Evolutionary conservation across 139 green algal genomes (phyloP), one percentile per base, ranked within the genome.

Genomic region (Chlorella vulgaris): DNA sequence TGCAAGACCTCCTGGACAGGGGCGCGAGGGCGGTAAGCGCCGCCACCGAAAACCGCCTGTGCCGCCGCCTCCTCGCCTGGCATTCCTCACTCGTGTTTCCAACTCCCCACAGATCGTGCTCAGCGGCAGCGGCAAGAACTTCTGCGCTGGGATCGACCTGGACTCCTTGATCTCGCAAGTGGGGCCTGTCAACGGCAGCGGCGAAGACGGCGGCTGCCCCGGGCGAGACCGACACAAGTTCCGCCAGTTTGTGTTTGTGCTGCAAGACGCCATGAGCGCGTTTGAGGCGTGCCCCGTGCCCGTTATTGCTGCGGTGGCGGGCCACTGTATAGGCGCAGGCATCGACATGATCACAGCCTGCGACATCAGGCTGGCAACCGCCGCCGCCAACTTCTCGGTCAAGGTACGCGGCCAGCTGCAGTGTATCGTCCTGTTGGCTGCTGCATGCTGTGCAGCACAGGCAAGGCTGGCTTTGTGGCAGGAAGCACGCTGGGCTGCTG

Each of bases 301-400:
- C 6, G 90, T 95, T 0, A 83, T 97, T 29, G 90, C 86, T n/a
- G 88, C 85, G 8, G 69, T 94, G 22, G 83, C 91, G 22, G 90
- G 95, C 26, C 86, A 87, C 28, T 99, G 95, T 86, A 75, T 96
- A 18, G 95, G 96, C n/a, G 94, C 87, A 22, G 96, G 94, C 1
- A 75, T 99, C 22, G 94, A 99, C 85, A 78, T 98, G 1, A 81
- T 93, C 35, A 94, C 93, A 3, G 95, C 96, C 4, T 94, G 86
- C 66, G 96, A 99, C 87, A 84, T 99, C 24, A 85, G 96, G 3
- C 81, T 94, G 31, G 93, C 51, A 24, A 92, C 86, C 47, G 15
- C 29, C 1, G 86, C 93, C 51, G 93, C 95, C 0, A 81, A 47
- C 3, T 96, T 98, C 85, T 92, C 86, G 63, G 94, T 98, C 66